These are phyloP conservation scores for Lactifluus piperatus DNA, from an alignment of 768 basidiomycete genomes.

Conservation along the genomic window DNA sequence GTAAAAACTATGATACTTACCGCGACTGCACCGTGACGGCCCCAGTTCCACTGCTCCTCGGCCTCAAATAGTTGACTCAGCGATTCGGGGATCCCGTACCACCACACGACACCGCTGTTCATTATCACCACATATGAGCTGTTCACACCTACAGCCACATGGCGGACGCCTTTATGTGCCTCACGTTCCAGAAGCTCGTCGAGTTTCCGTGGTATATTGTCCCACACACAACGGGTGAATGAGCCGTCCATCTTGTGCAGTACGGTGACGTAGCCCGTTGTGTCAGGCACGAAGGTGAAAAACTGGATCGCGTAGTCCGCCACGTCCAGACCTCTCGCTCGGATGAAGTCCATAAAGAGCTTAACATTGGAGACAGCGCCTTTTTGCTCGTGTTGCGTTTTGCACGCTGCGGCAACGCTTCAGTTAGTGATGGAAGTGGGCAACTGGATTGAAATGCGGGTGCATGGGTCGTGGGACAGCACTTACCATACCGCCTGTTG, in stretches of 20 bases:
- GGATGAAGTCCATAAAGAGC: background rate
- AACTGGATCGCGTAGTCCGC: constrained; percentile 1
- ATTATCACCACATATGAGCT: constrained; percentile 6
- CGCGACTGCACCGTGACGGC: background rate
- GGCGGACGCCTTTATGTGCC: constrained; percentile 1
- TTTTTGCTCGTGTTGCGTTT: background rate
- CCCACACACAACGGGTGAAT: constrained; percentile 1
- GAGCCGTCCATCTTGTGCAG: constrained; percentile 1
- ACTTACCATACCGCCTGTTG: constrained; percentile 5
- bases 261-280: constrained; percentile 2
- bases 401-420: background rate
- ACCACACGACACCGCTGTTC: constrained; percentile 3
- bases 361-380: constrained; percentile 1
- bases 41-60: background rate
- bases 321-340: background rate
- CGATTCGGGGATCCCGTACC: background rate
- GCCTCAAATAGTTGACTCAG: background rate
- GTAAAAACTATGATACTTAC: background rate
- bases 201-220: background rate
- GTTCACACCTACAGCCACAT: constrained; percentile 6
- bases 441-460: background rate
- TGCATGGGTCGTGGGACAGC: background rate
- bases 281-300: constrained; percentile 8
- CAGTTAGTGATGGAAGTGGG: background rate
- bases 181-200: background rate